Evolutionary conservation across 2,329 filamentous ascomycete species (phyloP), one percentile per base, ranked within the genome.

Genomic region (Venturia asperata): DNA sequence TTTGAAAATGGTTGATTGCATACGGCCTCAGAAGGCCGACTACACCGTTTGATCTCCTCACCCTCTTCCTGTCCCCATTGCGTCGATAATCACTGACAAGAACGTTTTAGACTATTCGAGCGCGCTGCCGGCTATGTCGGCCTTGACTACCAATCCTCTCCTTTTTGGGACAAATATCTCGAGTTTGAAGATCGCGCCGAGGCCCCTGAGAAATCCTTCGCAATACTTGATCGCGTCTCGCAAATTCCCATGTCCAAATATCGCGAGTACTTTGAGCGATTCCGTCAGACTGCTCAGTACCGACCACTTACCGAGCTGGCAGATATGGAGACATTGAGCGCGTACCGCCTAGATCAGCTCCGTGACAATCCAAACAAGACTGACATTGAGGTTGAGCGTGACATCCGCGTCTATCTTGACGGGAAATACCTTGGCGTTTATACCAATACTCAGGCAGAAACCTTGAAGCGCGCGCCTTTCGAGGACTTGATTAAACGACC

Each of bases 131-230:
- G 84, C 39, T 88, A 85, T 71, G 92, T 96, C 49, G 94, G 94
- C 19, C 83, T 97, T 21, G 94, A 99, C 77, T 99, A 96, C 74
- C 82, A 96, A 39, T 89, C 92, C 1, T 92, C 97, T 74, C 92
- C 92, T 0, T 97, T 99, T 79, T 99, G 94, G 94, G 94, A 99
- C 77, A 97, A 96, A 78, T 99, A 96, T 73, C 86, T 99, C 68
- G 94, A 97, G 74, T 97, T 95, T 72, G 94, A 97, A 75, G 92
- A 97, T 74, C 89, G 92, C 1, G 82, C 93, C 67, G 92, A 96
- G 72, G 86, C 89, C 0, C 85, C 88, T 17, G 90, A 95, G 68
- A 91, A 87, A 71, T 90, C 97, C 64, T 96, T 95, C 70, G 86
- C 85, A 49, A 91, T 99, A 65, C 83, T 96, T 63, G 83, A 83